Conservation (phyloP, 176 grass and related monocot species). For the Triticum timopheevii region DNA sequence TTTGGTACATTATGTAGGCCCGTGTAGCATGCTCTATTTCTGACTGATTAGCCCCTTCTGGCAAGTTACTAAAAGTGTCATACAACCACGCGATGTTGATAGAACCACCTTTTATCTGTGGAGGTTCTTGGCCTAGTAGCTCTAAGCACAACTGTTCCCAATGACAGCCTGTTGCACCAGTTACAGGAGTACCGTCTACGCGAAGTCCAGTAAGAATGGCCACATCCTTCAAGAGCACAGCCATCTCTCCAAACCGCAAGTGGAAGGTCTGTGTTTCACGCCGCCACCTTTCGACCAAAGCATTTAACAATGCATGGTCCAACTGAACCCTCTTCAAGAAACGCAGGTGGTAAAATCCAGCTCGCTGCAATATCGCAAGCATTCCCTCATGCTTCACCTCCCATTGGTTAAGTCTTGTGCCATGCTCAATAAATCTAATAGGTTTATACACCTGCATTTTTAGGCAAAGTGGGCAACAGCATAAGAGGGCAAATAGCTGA, state of each 20-base stretch:
- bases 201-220: slow-evolving; percentile 40
- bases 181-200: slow-evolving; percentile 46
- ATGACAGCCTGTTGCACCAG: slow-evolving; percentile 17
- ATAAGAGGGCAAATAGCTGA: not conserved
- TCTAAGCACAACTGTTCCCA: slow-evolving; percentile 47
- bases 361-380: slow-evolving; percentile 23
- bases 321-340: slow-evolving; percentile 49
- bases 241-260: slow-evolving; percentile 45
- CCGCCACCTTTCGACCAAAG: slow-evolving; percentile 49
- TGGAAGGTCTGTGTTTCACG: slow-evolving; percentile 56
- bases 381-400: slow-evolving; percentile 44
- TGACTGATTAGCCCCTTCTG: slow-evolving; percentile 26
- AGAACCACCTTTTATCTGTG: slow-evolving; percentile 47
- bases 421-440: slow-evolving; percentile 56
- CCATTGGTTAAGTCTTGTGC: slow-evolving; percentile 49
- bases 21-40: slow-evolving; percentile 37
- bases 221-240: slow-evolving; percentile 50
- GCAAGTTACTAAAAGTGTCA: slow-evolving; percentile 40
- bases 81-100: slow-evolving; percentile 48
- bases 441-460: slow-evolving; percentile 47
- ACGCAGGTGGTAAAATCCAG: slow-evolving; percentile 50
- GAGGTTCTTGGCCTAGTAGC: slow-evolving; percentile 44
- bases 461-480: not conserved
- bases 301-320: slow-evolving; percentile 47
- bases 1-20: slow-evolving; percentile 54